Base-by-base conservation (phyloP, 192 early-diverging fungal genomes). In the Piromyces sp. region DNA sequence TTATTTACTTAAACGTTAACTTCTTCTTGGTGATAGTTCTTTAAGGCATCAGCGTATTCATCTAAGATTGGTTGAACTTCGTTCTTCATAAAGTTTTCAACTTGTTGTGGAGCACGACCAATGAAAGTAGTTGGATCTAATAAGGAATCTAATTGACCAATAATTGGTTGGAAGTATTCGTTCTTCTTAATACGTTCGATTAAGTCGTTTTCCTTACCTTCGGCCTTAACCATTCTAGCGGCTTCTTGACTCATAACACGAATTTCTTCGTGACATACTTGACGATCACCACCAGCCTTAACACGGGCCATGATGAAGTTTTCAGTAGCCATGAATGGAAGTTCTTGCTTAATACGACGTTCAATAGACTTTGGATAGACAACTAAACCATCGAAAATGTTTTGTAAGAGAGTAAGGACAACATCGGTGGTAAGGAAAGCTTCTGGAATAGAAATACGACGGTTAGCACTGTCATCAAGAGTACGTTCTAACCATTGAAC, bases 281-380 rank as follows among this genome's bases (percentile, higher is more conserved):
- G 96, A 78, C 96, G 88, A 86, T 99, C 96, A 31, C 95, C 97
- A 51, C 95, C 96, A 85, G 92, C 93, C 89, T 96, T 95, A 58
- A 98, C 96, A 93, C 97, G 96, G 38, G 94, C 96, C 96, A 99
- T 99, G 87, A 99, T 99, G 80, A 99, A 90, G 88, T 99, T 99
- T 87, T 99, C 97, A 29, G 97, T 99, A n/a, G 97, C 97, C 97
- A 98, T 99, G 87, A 99, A 99, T 79, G 97, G 97, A 58, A 99
- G 88, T 86, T 99, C 97, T 87, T 96, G 95, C 81, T 86, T 82
- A 87, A 99, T 98, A 36, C 95, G 92, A 42, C 94, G 92, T 38
- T 88, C 90, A 86, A 99, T 99, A 51, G 97, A 95, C 86, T 95
- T 90, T 79, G 96, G 96, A 86, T 99, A 99, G 0, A 99, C 97